Evolutionary conservation across 768 basidiomycete genomes (phyloP), one percentile per base, ranked within the genome.

Genomic region (Mrakia blollopis): DNA sequence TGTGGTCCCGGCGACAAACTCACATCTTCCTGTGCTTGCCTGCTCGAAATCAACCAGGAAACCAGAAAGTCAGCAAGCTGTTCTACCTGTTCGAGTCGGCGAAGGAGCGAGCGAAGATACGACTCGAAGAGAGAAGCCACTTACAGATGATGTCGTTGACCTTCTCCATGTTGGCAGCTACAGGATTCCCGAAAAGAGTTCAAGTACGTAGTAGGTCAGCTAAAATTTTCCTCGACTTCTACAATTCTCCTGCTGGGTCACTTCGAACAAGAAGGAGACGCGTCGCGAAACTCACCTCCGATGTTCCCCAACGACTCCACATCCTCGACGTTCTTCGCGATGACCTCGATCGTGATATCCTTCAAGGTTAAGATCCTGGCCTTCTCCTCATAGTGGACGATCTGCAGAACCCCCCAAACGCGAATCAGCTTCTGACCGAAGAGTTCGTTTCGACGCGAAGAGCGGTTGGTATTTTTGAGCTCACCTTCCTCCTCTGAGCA

Each of bases 271-370:
- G 65, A 41, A n/a, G n/a, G n/a, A 25, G 25, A 39, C 25, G 18
- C 35, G 65, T 37, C 35, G 16, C 7, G n/a, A n/a, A 7, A 68
- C 65, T 68, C 35, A 68, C 65, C 80, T 0, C 94, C 94, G 71
- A 98, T 91, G 80, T 96, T 91, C 0, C 96, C 96, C n/a, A 84
- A 76, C 65, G 80, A 79, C 28, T 85, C 85, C 16, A 98, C 90
- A 80, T 96, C 92, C 75, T 94, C 88, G 75, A 98, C 96, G 82
- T 93, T 89, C 76, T 88, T 88, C 25, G 91, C 90, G 75, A 98
- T 89, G 32, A 97, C 85, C 92, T 94, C 75, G n/a, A 71, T 92
- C 81, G 96, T 98, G 30, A 93, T 80, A 3, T 90, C 87, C 13
- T 91, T 91, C 25, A 98, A 86, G 4, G 88, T 88, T 0, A 89